Evolutionary conservation across 2,329 filamentous ascomycete genomes (phyloP).

Genomic region (Ophiostoma australiae): DNA sequence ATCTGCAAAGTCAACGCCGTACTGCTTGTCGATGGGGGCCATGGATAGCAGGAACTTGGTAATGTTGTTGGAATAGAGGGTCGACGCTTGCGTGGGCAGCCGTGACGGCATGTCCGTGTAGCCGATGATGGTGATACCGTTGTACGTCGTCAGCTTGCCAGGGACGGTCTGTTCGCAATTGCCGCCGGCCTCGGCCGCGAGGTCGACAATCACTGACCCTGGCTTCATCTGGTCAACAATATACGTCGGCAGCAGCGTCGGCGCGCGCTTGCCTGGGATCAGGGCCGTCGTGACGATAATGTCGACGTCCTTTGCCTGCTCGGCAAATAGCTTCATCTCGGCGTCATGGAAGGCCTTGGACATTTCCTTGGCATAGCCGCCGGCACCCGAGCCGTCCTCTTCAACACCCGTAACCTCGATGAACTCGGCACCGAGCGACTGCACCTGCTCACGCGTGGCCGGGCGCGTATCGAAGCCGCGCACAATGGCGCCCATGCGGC

Average conservation of each 20-base stretch:
- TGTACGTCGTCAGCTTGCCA: constrained; percentile 64
- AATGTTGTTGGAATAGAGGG: constrained; percentile 89
- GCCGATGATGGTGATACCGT: constrained; percentile 79
- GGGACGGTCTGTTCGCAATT: constrained; percentile 80
- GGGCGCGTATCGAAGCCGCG: constrained; percentile 86
- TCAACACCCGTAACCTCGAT: constrained; percentile 72
- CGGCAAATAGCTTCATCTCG: constrained; percentile 87
- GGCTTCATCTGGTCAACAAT: constrained; percentile 85
- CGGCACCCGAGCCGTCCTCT: constrained; percentile 77
- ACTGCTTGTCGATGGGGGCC: constrained; percentile 69
- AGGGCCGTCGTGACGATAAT: constrained; percentile 91
- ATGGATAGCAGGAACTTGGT: constrained; percentile 83
- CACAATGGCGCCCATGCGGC: constrained; percentile 81
- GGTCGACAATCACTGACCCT: constrained; percentile 80
- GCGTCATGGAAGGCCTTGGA: constrained; percentile 89
- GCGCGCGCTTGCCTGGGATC: constrained; percentile 78
- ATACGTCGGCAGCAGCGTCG: constrained; percentile 74
- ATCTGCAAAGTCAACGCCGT: constrained; percentile 73
- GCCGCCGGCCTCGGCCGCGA: constrained; percentile 81
- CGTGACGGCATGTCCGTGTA: constrained; percentile 86
- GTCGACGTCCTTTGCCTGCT: constrained; percentile 81
- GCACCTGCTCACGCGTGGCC: constrained; percentile 83
- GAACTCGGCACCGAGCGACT: constrained; percentile 85
- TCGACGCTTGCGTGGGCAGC: constrained; percentile 82
- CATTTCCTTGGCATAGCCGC: constrained; percentile 91